Evolutionary conservation across 129 eudicot genomes (phyloP).

Genomic region (Flaveria brownii): DNA sequence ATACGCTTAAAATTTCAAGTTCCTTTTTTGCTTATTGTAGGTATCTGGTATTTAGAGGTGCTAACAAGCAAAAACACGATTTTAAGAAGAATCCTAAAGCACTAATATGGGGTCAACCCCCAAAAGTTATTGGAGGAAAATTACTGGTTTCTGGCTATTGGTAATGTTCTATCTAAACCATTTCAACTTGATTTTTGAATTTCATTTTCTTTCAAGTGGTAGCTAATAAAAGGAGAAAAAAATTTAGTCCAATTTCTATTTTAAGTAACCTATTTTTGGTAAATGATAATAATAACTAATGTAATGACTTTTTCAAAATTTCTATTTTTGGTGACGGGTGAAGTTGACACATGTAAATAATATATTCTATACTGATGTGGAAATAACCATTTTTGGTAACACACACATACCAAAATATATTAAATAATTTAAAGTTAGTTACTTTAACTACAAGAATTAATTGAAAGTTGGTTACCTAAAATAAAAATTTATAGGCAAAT

Average conservation of each 20-base stretch:
- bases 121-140: constrained; percentile 93
- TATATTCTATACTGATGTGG: too few relatives aligned
- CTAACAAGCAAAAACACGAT: constrained; percentile 89
- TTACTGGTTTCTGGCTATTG: constrained; percentile 96
- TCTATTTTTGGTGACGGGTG: background rate
- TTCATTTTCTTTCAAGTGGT: background rate
- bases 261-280: background rate
- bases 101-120: constrained; percentile 88
- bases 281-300: background rate
- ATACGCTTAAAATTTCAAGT: constrained; percentile 24
- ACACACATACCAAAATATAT: background rate
- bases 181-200: background rate
- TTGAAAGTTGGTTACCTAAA: background rate
- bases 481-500: background rate
- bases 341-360: too few relatives aligned
- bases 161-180: constrained; percentile 42
- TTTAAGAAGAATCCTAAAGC: constrained; percentile 94
- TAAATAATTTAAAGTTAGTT: background rate
- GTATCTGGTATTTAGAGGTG: constrained; percentile 86
- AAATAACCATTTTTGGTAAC: too few relatives aligned
- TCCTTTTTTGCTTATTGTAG: constrained; percentile 33
- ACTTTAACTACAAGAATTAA: background rate
- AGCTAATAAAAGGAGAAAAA: too few relatives aligned
- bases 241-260: background rate
- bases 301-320: background rate